Conservation (phyloP, 2,329 filamentous ascomycete species). For the Fusarium buharicum region DNA sequence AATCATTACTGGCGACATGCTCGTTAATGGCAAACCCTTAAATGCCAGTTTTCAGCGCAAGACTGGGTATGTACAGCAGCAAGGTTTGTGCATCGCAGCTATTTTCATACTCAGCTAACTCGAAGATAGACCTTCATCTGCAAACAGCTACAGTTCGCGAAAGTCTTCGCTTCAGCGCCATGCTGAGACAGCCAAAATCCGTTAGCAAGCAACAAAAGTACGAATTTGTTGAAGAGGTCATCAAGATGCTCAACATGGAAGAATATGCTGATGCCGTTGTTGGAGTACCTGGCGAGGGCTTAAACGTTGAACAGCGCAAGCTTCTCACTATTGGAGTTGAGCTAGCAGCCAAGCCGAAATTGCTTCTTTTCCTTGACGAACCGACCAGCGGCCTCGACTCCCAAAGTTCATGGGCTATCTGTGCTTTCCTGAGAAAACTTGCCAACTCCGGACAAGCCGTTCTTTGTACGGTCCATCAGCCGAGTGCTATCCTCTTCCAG, state of each 20-base stretch:
- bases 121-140: conserved; percentile 61
- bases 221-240: conserved; percentile 71
- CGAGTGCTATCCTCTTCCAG: conserved; percentile 63
- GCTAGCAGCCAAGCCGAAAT: conserved; percentile 64
- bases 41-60: conserved; percentile 70
- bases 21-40: conserved; percentile 68
- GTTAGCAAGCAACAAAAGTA: conserved; percentile 68
- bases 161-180: conserved; percentile 63
- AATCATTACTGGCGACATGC: conserved; percentile 72
- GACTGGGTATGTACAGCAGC: conserved; percentile 74
- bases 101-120: conserved; percentile 2
- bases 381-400: conserved; percentile 70
- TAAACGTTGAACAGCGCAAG: conserved; percentile 71
- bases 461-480: conserved; percentile 67
- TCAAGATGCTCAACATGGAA: conserved; percentile 72
- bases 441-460: conserved; percentile 64
- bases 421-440: conserved; percentile 69
- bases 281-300: conserved; percentile 68
- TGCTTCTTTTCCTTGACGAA: conserved; percentile 71
- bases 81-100: conserved; percentile 53
- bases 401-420: conserved; percentile 71
- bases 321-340: conserved; percentile 70
- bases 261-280: conserved; percentile 74
- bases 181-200: conserved; percentile 64
- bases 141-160: conserved; percentile 65